These are phyloP conservation scores for Fusarium cicatricum DNA, from an alignment of 2,329 filamentous ascomycete species.

Conservation along the genomic window DNA sequence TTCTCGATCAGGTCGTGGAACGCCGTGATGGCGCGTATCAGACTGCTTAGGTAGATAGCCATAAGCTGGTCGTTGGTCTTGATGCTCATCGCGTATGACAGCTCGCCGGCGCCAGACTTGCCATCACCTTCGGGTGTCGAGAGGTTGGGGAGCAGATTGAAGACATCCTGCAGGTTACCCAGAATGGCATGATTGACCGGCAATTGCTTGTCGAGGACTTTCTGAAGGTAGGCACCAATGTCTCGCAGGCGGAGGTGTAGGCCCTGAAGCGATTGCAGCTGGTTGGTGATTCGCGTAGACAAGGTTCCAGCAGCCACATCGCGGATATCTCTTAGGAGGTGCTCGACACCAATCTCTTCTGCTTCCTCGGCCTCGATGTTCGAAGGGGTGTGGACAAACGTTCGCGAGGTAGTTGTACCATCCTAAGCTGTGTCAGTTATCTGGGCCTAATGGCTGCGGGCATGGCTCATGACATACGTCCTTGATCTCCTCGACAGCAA, in stretches of 20 bases:
- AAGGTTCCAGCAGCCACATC: constrained; percentile 97
- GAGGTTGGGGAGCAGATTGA: constrained; percentile 97
- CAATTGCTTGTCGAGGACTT: constrained; percentile 90
- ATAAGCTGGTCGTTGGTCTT: constrained; percentile 99
- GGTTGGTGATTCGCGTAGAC: constrained; percentile 95
- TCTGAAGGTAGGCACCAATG: constrained; percentile 94
- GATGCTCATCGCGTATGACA: constrained; percentile 96
- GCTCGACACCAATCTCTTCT: constrained; percentile 98
- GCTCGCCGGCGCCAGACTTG: constrained; percentile 76
- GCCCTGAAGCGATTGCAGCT: constrained; percentile 96
- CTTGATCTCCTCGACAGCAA: constrained; percentile 99
- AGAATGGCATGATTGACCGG: constrained; percentile 98
- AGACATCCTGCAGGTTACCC: constrained; percentile 98
- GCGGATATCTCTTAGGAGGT: constrained; percentile 95
- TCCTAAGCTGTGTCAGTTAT: constrained; percentile 66
- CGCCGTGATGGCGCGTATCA: constrained; percentile 94
- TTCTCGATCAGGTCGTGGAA: constrained; percentile 99
- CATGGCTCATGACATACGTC: constrained; percentile 70
- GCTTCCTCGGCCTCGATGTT: constrained; percentile 99
- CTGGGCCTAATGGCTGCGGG: background rate
- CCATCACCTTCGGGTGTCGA: constrained; percentile 79
- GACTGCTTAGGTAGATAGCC: constrained; percentile 95
- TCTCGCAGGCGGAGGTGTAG: constrained; percentile 93
- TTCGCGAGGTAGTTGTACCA: constrained; percentile 94
- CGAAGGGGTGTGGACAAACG: constrained; percentile 97